Evolutionary conservation across 1,139 yeast genomes (phyloP), one percentile per base, ranked within the genome.

Genomic region (Debaryomyces coudertii): DNA sequence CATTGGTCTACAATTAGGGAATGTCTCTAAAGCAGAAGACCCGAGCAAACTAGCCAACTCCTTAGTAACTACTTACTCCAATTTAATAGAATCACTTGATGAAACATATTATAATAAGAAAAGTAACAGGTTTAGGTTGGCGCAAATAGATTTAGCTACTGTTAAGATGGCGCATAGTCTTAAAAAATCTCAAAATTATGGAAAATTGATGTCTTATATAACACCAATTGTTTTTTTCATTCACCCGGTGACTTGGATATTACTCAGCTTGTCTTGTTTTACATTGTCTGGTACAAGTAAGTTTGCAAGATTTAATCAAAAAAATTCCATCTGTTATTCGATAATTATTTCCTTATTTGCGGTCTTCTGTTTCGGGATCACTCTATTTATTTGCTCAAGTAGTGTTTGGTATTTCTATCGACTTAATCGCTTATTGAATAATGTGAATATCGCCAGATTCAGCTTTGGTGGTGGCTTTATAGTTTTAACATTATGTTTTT

Each of bases 1-100:
- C 60, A 65, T 81, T 14, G 83, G 82, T 0, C 63, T 63, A 2
- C 80, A 79, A 51, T 56, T 82, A 33, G 78, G 77, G 2, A 54
- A 56, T 20, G 62, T 76, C 20, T 71, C 82, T 5, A 64, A 63
- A 5, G 66, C 69, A 2, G 58, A 61, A 24, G 66, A 74, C 49
- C 62, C 77, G 1, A 59, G 57, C 2, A 65, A 60, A 14, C 64
- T 79, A 49, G 76, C 80, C 2, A 62, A 67, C 18, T 67, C 77
- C 9, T 65, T 80, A 48, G 75, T 69, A 4, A 49, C 58, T 23
- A 68, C 75, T 2, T 75, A 71, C 50, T 65, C 58, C 4, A 50
- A 53, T 36, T 53, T 57, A 4, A 46, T 58, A 2, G 46, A 42
- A 35, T 47, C 53, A 24, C 40, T 59, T 15, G 54, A 57, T 38